Conservation (phyloP, 1,284 basidiomycete species). For the Cystobasidium slooffiae region DNA sequence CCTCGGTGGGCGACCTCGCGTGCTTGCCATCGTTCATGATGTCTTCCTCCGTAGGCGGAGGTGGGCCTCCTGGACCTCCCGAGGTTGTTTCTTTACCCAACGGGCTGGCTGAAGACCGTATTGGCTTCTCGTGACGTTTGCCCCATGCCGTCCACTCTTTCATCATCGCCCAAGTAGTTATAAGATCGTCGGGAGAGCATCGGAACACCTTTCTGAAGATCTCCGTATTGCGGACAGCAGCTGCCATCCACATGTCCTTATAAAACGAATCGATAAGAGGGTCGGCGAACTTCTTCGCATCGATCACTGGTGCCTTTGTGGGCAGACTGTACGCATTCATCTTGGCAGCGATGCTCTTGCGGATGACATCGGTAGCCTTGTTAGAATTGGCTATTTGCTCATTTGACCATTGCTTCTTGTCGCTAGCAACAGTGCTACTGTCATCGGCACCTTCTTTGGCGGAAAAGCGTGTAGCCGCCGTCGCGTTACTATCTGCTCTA, state of each 20-base stretch:
- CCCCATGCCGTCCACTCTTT: slow-evolving; percentile 43
- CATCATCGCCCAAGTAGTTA: slow-evolving; percentile 89
- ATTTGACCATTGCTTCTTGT: slow-evolving; percentile 25
- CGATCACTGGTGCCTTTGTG: slow-evolving; percentile 70
- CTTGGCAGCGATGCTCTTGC: slow-evolving; percentile 26
- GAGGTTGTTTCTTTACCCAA: slow-evolving; percentile 46
- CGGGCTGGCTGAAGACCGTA: slow-evolving; percentile 48
- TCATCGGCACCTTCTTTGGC: slow-evolving; percentile 8
- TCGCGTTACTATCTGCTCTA: slow-evolving; percentile 6
- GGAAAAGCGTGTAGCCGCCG: slow-evolving; percentile 9
- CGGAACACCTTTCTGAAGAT: slow-evolving; percentile 93
- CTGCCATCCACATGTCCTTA: slow-evolving; percentile 82
- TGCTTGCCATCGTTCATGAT: slow-evolving; percentile 27
- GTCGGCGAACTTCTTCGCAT: slow-evolving; percentile 80
- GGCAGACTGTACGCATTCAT: slow-evolving; percentile 64
- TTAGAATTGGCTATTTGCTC: slow-evolving; percentile 36
- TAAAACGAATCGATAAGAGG: slow-evolving; percentile 83
- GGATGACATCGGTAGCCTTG: slow-evolving; percentile 25
- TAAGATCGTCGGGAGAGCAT: slow-evolving; percentile 83
- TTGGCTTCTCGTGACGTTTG: slow-evolving; percentile 49
- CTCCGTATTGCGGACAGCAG: slow-evolving; percentile 69
- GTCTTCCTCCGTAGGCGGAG: slow-evolving; percentile 36
- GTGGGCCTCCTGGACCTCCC: slow-evolving; percentile 14
- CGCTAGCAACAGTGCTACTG: neutral
- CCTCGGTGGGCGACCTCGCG: slow-evolving; percentile 43